phyloP scores from a whole-genome alignment of 2,329 filamentous ascomycete species.

The Aspergillus chevalieri region DNA sequence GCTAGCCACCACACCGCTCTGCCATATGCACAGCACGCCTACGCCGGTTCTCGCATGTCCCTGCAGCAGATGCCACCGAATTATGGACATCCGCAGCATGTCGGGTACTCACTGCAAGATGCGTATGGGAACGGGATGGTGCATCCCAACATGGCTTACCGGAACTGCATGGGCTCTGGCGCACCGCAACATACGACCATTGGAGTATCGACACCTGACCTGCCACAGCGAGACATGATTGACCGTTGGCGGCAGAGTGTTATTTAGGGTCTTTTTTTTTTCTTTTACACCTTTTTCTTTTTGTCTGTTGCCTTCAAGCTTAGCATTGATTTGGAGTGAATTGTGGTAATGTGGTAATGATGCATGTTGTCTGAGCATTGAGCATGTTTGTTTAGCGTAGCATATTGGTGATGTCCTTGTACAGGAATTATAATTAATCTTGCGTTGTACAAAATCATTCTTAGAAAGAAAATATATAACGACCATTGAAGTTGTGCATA shows the following conservation, averaged over 20 bases:
- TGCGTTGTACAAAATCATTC: too few species aligned
- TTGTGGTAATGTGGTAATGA: not conserved
- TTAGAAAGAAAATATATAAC: too few species aligned
- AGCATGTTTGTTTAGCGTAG: not conserved
- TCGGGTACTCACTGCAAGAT: constrained; percentile 14
- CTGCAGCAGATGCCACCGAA: constrained; percentile 23
- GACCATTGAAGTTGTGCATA: too few species aligned
- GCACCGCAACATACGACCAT: constrained; percentile 20
- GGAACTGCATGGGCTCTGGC: constrained; percentile 21
- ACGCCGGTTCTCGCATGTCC: constrained; percentile 22
- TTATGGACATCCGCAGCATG: constrained; percentile 10
- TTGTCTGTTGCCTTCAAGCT: not conserved
- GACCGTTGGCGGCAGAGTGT: constrained; percentile 53
- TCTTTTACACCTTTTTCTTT: constrained; percentile 5
- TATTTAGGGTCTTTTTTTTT: constrained; percentile 11
- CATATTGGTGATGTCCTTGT: not conserved
- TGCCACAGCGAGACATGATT: constrained; percentile 49
- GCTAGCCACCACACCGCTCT: not conserved
- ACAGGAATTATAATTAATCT: not conserved
- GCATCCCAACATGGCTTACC: constrained; percentile 22
- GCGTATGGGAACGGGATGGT: constrained; percentile 21
- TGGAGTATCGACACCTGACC: constrained; percentile 13
- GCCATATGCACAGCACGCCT: constrained; percentile 11
- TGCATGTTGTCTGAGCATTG: not conserved
- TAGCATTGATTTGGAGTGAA: not conserved